These are phyloP conservation scores for Amanita rimosa DNA, from an alignment of 768 basidiomycete genomes.

Conservation along the genomic window DNA sequence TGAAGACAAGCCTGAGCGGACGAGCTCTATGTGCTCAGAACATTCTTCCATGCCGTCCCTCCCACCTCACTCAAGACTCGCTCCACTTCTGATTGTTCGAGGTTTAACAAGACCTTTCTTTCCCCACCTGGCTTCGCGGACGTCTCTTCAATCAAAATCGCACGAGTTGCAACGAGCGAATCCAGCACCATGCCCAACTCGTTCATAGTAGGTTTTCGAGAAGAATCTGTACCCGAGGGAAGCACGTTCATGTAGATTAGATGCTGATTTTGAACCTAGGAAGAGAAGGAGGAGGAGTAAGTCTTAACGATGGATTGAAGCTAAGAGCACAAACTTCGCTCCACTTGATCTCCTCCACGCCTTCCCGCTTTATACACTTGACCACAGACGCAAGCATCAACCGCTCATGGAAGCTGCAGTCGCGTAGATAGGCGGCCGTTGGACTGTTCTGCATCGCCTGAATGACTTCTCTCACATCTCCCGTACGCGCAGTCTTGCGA, in stretches of 20 bases:
- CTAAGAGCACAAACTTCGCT: conserved; percentile 43
- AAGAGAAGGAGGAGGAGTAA: conserved; percentile 2
- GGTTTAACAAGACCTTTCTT: conserved; percentile 64
- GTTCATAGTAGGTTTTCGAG: conserved; percentile 40
- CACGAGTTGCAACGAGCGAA: conserved; percentile 67
- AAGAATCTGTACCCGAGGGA: conserved; percentile 43
- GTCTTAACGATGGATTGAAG: background rate
- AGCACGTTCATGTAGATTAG: conserved; percentile 57
- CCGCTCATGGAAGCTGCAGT: conserved; percentile 81
- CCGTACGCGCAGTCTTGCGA: conserved; percentile 43
- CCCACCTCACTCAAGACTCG: conserved; percentile 77
- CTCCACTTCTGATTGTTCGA: conserved; percentile 80
- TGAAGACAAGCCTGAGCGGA: too few relatives aligned
- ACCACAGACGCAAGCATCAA: conserved; percentile 79
- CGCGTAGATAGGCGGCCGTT: conserved; percentile 70
- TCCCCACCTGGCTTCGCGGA: conserved; percentile 52
- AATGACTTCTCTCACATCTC: conserved; percentile 72
- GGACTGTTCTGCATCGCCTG: conserved; percentile 87
- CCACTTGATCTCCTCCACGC: conserved; percentile 84
- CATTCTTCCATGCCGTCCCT: conserved; percentile 53
- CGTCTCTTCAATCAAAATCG: conserved; percentile 52
- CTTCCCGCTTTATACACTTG: conserved; percentile 72
- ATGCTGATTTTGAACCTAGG: conserved; percentile 68
- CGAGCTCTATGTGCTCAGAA: conserved; percentile 16
- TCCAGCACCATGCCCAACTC: conserved; percentile 67